Evolutionary conservation across 371 early-diverging fungal genomes (phyloP), one percentile per base, ranked within the genome.

Genomic region (Circinella umbellata): DNA sequence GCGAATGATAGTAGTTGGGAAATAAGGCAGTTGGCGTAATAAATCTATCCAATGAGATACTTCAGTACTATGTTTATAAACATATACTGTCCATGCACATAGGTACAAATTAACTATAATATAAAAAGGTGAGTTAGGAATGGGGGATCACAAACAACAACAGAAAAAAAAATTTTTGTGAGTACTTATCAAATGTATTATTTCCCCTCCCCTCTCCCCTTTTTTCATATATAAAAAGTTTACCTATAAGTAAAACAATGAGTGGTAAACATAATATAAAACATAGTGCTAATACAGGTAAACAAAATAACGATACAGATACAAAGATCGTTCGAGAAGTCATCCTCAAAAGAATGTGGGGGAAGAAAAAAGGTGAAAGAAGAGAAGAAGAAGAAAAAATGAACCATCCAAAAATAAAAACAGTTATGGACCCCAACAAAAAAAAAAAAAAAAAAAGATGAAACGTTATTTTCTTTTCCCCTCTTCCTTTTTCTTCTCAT

Each of bases 81-180:
- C 75, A 67, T 83, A 85, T 4, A 74, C 76, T 57, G 73, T 62
- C 88, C 88, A 88, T 62, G 88, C 88, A 61, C 68, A 70, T 6
- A 83, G 53, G 66, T 88, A 88, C 38, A 86, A 69, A 11, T 78
- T 69, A 34, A 39, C 62, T 61, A 39, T 42, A 42, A 42, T 42
- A 42, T 42, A 42, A 1, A 6, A 42, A 42, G 27, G 27, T 42
- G 11, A 11, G 42, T 42, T n/a, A n/a, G n/a, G n/a, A n/a, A n/a
- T n/a, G n/a, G n/a, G n/a, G n/a, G n/a, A n/a, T n/a, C n/a, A n/a
- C n/a, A n/a, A n/a, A n/a, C n/a, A n/a, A n/a, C n/a, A n/a, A n/a
- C n/a, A n/a, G n/a, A n/a, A n/a, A n/a, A n/a, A n/a, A n/a, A n/a
- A n/a, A n/a, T n/a, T n/a, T n/a, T n/a, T n/a, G n/a, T n/a, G n/a